A percentile compares a stretch with the other conserved stretches of the same genome.
phyloP scores from a whole-genome alignment of 306 rosid species.

The Myrica gale region DNA sequence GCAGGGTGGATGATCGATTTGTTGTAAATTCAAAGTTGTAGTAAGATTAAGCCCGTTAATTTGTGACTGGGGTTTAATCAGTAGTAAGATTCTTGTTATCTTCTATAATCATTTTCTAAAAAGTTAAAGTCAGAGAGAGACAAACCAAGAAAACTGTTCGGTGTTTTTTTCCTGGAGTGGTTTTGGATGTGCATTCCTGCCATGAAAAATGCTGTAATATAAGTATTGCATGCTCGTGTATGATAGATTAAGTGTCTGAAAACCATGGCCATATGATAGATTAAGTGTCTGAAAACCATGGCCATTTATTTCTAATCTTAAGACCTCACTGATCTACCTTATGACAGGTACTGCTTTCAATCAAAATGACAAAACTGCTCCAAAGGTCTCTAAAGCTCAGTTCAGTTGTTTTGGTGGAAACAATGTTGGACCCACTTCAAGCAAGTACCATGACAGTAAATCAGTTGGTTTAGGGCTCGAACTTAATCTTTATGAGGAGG shows the following conservation, averaged over 20 bases:
- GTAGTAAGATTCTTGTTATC: conserved; percentile 8
- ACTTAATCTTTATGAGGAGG: conserved; percentile 52
- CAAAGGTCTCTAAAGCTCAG: conserved; percentile 26
- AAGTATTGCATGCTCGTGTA: not conserved
- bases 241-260: not conserved
- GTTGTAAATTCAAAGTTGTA: not conserved
- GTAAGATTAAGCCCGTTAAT: not conserved
- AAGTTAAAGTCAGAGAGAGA: not conserved
- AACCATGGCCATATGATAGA: not conserved
- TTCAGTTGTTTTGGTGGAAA: conserved; percentile 30
- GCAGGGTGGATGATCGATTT: not conserved
- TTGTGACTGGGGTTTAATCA: not conserved
- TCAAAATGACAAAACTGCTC: conserved; percentile 19
- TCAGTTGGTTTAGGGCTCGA: conserved; percentile 44
- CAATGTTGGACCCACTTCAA: conserved; percentile 24
- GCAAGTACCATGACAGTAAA: conserved; percentile 29
- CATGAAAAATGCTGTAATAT: not conserved
- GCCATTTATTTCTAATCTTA: conserved; percentile 5
- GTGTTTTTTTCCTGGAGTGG: conserved; percentile 15
- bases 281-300: not conserved
- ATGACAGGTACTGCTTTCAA: conserved; percentile 35
- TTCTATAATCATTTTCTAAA: conserved; percentile 7
- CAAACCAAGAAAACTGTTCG: not conserved
- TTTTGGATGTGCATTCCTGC: not conserved
- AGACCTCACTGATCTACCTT: conserved; percentile 24